Base-by-base conservation (phyloP, 108 stramenopile genomes). In the Thalassiosira profunda region DNA sequence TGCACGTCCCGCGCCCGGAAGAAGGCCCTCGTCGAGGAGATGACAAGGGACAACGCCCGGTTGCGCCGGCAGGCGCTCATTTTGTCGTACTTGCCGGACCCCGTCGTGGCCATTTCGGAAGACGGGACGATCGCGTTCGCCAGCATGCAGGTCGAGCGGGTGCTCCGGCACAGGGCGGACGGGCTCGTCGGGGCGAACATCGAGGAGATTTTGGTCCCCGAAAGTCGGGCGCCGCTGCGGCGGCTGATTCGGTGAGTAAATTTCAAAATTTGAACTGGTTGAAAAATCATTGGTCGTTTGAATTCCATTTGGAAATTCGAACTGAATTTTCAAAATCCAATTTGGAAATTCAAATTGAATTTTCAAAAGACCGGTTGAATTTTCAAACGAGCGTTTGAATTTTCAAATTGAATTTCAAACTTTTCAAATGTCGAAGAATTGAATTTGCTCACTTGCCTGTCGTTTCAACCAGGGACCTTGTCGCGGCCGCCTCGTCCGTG, bases 1-100 rank as follows among this genome's bases (percentile, higher is more conserved):
- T 83, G 77, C 66, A 90, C 94, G 4, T 94, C 94, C 35, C 80
- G 96, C 36, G 93, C 89, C 6, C 82, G 96, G 9, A 97, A 97
- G 67, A 97, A 95, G 81, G 89, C 90, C 17, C 67, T 88, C 23
- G 88, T 95, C 12, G 90, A 94, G 72, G 92, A 91, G 60, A 94
- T 97, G 88, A 84, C 90, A 15, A 61, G 65, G 33, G 81, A 79
- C 4, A 95, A 95, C 72, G 86, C 87, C 11, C 76, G 84, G 15
- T 71, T 95, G 10, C 67, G 79, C 25, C 64, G 86, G 36, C 87
- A 92, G 44, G 90, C 89, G 11, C 43, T 92, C 34, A 95, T 95
- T 72, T 76, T 95, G 14, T 77, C 87, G 2, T 75, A 86, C 26
- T 72, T 95, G 6, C 93, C 93, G 5, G 91, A 92, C 66, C 63